Evolutionary conservation across 169 alveolate species (phyloP).

Genomic region (Toxoplasma gondii): DNA sequence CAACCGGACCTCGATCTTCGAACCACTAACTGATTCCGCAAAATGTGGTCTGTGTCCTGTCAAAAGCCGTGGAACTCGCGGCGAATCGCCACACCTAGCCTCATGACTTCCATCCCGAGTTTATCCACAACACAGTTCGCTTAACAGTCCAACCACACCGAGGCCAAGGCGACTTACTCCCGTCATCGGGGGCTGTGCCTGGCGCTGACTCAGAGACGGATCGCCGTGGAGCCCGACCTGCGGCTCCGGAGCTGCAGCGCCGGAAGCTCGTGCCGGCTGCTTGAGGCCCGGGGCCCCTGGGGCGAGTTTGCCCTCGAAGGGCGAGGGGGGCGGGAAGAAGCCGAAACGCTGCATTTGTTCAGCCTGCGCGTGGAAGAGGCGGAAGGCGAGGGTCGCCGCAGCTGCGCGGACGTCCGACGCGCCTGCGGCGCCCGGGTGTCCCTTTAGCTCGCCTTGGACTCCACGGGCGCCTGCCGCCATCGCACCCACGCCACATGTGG

Average conservation of each 20-base stretch:
- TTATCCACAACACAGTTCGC: no score
- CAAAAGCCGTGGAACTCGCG: no score
- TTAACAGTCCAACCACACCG: no score
- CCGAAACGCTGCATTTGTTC: constrained; percentile 5
- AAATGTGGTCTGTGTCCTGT: no score
- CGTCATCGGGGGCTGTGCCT: not conserved
- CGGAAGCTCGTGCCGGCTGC: not conserved
- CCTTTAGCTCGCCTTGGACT: not conserved
- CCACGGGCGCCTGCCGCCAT: not conserved
- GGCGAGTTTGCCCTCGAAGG: not conserved
- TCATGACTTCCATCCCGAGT: no score
- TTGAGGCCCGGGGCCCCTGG: not conserved
- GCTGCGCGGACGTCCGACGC: not conserved
- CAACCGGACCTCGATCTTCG: no score
- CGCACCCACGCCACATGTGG: not conserved
- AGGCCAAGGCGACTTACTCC: not conserved
- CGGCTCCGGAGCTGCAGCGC: not conserved
- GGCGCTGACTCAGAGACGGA: not conserved
- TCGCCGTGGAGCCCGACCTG: not conserved
- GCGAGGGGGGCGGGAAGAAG: not conserved
- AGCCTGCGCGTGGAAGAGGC: constrained; percentile 12
- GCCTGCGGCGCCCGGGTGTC: not conserved
- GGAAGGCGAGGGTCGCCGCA: constrained; percentile 7
- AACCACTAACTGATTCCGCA: no score
- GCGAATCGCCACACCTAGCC: no score